Evolutionary conservation across 306 rosid genomes (phyloP).

Genomic region (Vicia sativa): DNA sequence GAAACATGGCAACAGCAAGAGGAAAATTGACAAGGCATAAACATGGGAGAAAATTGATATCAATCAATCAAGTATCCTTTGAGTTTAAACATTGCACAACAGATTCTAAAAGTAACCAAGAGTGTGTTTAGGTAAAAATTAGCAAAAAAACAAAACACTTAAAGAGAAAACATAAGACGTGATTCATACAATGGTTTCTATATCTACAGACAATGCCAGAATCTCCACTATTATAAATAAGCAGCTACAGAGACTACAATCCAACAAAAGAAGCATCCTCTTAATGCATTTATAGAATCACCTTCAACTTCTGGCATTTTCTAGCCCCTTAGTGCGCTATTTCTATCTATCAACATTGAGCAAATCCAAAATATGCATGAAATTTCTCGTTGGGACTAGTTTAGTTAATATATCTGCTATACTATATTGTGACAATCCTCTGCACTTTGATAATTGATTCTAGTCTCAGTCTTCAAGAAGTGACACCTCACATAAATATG

Average conservation of each 20-base stretch:
- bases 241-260: background rate
- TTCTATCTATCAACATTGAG: background rate
- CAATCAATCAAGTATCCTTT: background rate
- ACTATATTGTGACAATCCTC: background rate
- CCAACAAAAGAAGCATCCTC: background rate
- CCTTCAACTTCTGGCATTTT: constrained; percentile 5
- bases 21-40: background rate
- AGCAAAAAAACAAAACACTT: background rate
- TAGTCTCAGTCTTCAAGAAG: background rate
- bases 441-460: background rate
- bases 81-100: constrained; percentile 7
- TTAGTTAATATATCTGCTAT: background rate
- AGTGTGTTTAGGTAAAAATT: background rate
- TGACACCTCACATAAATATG: background rate
- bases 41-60: background rate
- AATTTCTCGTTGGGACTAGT: background rate
- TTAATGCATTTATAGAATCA: background rate
- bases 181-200: background rate
- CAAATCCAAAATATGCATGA: background rate
- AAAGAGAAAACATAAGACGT: background rate
- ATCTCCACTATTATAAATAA: constrained; percentile 1
- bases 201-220: background rate
- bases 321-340: background rate
- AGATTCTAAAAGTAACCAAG: background rate
- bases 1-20: background rate